Percentiles rank a stretch among this genome's conserved stretches.
Evolutionary conservation across 2,329 filamentous ascomycete species (phyloP).

Genomic region (Paradendryphiella salina): DNA sequence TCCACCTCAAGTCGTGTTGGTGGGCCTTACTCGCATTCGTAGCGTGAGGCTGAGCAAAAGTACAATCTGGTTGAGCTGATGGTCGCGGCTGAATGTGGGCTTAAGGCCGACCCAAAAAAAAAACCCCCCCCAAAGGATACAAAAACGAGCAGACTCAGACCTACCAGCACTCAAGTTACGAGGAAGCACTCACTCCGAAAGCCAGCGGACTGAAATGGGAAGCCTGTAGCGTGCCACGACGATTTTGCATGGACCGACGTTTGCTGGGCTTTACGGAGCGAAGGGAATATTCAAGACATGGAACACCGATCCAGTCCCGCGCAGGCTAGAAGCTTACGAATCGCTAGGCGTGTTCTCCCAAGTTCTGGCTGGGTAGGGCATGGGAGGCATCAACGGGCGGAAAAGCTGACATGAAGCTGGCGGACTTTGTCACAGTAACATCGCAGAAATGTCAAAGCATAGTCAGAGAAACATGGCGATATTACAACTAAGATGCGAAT

Average conservation of each 20-base stretch:
- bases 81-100: neutral
- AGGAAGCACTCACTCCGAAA: neutral
- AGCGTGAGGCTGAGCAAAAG: slow-evolving; percentile 4
- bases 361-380: slow-evolving; percentile 7
- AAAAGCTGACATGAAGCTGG: slow-evolving; percentile 23
- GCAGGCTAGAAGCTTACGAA: slow-evolving; percentile 39
- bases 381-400: slow-evolving; percentile 12
- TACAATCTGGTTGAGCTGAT: neutral
- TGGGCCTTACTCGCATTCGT: slow-evolving; percentile 1
- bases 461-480: neutral
- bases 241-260: slow-evolving; percentile 5
- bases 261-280: slow-evolving; percentile 6
- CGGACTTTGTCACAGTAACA: slow-evolving; percentile 17
- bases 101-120: neutral
- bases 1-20: neutral
- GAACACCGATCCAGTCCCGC: slow-evolving; percentile 31
- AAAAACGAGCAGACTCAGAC: neutral
- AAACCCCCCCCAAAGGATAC: neutral
- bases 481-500: neutral
- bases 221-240: slow-evolving; percentile 15
- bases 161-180: neutral
- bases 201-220: neutral
- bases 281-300: slow-evolving; percentile 18
- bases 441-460: slow-evolving; percentile 6
- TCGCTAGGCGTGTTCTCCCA: slow-evolving; percentile 31